A percentile compares a stretch with the other conserved stretches of the same genome.
phyloP scores from a whole-genome alignment of 148 eudicot genomes.

The Polygonum aviculare region DNA sequence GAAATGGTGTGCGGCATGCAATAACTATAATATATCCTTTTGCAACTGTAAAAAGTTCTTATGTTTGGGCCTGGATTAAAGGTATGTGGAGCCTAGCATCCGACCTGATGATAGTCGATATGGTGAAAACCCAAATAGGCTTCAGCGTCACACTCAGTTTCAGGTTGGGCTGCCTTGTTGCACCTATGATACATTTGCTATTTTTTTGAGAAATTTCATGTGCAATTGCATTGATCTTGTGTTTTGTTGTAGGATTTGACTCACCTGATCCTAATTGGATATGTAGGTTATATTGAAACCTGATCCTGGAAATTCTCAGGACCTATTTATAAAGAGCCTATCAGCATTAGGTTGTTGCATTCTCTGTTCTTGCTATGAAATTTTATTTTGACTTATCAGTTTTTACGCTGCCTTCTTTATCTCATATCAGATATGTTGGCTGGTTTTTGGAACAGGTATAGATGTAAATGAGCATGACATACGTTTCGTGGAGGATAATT shows the following conservation, averaged over 20 bases:
- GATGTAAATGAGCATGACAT: slow-evolving; percentile 92
- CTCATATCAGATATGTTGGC: slow-evolving; percentile 6
- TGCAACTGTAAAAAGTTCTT: background rate
- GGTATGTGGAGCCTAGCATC: slow-evolving; percentile 97
- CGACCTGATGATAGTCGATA: slow-evolving; percentile 99
- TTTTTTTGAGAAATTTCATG: background rate
- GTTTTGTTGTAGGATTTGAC: slow-evolving; percentile 9
- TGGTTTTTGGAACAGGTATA: slow-evolving; percentile 49
- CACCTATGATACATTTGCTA: background rate
- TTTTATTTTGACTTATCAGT: background rate
- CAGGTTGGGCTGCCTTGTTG: slow-evolving; percentile 42
- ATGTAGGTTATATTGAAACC: slow-evolving; percentile 92
- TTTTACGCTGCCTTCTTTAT: background rate
- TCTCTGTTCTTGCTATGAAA: background rate
- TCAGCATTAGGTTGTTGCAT: slow-evolving; percentile 69
- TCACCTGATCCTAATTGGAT: slow-evolving; percentile 12
- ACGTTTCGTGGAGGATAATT: slow-evolving; percentile 99
- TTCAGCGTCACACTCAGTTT: slow-evolving; percentile 98
- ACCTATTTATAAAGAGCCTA: slow-evolving; percentile 81
- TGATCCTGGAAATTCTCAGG: slow-evolving; percentile 99
- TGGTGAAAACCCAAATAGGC: slow-evolving; percentile 98
- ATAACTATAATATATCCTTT: background rate
- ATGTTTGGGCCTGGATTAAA: slow-evolving; percentile 29
- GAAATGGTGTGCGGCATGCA: background rate
- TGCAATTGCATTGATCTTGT: background rate